Evolutionary conservation across 2,329 filamentous ascomycete genomes (phyloP), one percentile per base, ranked within the genome.

Genomic region (Fusarium palustre): DNA sequence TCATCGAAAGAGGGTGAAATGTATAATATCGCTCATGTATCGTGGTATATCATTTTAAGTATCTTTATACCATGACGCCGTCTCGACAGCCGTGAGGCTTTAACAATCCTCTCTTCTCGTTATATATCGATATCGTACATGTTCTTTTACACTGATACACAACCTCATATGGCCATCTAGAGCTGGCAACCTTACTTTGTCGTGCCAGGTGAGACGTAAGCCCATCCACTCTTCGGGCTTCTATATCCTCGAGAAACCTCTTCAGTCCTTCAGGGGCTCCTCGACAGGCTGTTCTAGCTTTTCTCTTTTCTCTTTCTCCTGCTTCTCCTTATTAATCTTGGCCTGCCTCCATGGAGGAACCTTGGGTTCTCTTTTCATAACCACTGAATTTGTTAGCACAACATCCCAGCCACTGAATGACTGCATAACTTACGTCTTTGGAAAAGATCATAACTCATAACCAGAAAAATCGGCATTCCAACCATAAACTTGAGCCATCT

Each of bases 391-490:
- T 8, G 3, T 12, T 49, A 70, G 64, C 15, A 13, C 18, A 11
- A 7, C 7, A 30, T 28, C 15, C 3, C 5, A 12, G 1, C 1
- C 7, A 5, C 22, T 1, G 10, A 6, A 13, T 12, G 9, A 4
- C 0, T 1, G 4, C 16, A 10, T 9, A 36, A 81, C 83, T 78
- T 60, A 85, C 84, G 72, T 76, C 83, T 77, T 46, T 87, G 81
- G 75, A 84, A 88, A 4, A 88, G 73, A 53, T 81, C 82, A 65
- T 86, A 88, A 24, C 86, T 87, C 28, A 84, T 86, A 50, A 88
- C 85, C 16, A 88, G 64, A 7, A 87, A 70, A 33, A 88, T 82
- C 3, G 86, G 86, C 76, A 87, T 70, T 25, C 84, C 85, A 56
- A 88, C 81, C 68, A 88, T 84, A 10, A 81, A 64, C 24, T 78